Evolutionary conservation across 2,329 filamentous ascomycete genomes (phyloP).

Genomic region (Aspergillus texensis): DNA sequence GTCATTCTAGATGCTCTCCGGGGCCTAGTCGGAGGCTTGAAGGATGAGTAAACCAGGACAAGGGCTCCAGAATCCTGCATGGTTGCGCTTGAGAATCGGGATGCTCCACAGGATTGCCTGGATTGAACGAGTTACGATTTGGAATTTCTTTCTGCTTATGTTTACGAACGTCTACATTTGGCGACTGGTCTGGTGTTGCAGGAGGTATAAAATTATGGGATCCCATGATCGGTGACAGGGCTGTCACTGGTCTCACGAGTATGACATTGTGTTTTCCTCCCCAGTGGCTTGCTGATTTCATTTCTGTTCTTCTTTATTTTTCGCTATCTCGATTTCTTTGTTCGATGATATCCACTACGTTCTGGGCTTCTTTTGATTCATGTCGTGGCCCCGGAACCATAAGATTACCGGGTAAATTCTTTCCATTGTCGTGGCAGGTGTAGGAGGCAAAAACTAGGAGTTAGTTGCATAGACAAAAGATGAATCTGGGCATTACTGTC

Average conservation of each 20-base stretch:
- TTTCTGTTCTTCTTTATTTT: slow-evolving; percentile 7
- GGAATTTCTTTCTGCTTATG: slow-evolving; percentile 15
- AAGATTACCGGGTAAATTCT: slow-evolving; percentile 3
- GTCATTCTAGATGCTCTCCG: slow-evolving; percentile 45
- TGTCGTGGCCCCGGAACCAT: slow-evolving; percentile 1
- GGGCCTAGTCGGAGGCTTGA: slow-evolving; percentile 44
- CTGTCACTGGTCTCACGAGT: slow-evolving; percentile 2
- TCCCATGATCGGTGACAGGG: not conserved
- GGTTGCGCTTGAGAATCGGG: not conserved
- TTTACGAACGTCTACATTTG: slow-evolving; percentile 16
- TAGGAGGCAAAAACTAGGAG: slow-evolving; percentile 9
- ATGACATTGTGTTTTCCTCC: slow-evolving; percentile 6
- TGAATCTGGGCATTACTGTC: slow-evolving; percentile 2
- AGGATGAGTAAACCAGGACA: slow-evolving; percentile 30
- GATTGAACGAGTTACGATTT: slow-evolving; percentile 23
- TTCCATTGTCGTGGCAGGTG: slow-evolving; percentile 7
- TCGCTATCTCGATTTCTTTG: slow-evolving; percentile 14
- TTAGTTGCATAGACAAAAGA: slow-evolving; percentile 14
- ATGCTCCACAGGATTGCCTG: not conserved
- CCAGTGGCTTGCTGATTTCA: not conserved
- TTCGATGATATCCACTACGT: slow-evolving; percentile 30
- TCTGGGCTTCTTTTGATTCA: slow-evolving; percentile 15
- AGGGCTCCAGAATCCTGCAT: not conserved
- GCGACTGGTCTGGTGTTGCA: slow-evolving; percentile 16
- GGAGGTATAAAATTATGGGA: slow-evolving; percentile 6